These are phyloP conservation scores for Russula olivacea DNA, from an alignment of 768 basidiomycete genomes.

Conservation along the genomic window DNA sequence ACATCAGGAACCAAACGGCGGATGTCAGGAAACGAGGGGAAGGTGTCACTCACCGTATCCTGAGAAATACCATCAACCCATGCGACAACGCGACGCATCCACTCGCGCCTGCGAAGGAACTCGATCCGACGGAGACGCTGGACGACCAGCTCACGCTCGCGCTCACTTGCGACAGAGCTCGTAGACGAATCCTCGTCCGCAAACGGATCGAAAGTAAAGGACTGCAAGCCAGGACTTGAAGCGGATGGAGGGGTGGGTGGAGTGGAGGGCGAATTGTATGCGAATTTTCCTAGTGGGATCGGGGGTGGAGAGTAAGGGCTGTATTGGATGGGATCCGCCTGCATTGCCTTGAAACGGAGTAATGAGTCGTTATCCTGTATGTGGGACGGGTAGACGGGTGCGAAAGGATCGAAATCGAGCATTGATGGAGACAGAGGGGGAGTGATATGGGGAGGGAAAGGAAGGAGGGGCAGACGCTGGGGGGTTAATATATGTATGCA, in stretches of 20 bases:
- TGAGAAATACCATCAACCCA: conserved; percentile 25
- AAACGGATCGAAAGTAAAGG: conserved; percentile 26
- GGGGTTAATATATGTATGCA: conserved; percentile 20
- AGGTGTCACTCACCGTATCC: conserved; percentile 14
- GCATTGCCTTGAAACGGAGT: conserved; percentile 8
- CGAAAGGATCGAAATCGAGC: conserved; percentile 19
- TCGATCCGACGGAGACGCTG: conserved; percentile 22
- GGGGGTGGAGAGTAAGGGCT: conserved; percentile 7
- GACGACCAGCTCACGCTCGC: conserved; percentile 14
- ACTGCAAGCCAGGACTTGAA: conserved; percentile 1
- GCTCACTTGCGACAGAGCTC: conserved; percentile 14
- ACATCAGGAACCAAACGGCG: background rate
- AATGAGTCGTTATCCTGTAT: conserved; percentile 7
- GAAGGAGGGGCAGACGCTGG: conserved; percentile 7
- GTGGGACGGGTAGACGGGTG: conserved; percentile 7
- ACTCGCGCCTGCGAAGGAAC: conserved; percentile 24
- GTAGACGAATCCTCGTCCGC: conserved; percentile 24
- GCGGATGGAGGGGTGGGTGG: background rate
- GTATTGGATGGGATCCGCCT: conserved; percentile 10
- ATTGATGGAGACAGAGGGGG: background rate
- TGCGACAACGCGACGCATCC: conserved; percentile 25
- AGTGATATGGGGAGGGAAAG: background rate
- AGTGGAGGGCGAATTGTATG: background rate
- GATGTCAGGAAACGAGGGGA: background rate
- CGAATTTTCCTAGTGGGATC: background rate